Percentiles rank a stretch among this genome's conserved stretches.
These are phyloP conservation scores for Trichopus zeylanicus DNA, from an alignment of 116 monocot species.

Conservation along the genomic window DNA sequence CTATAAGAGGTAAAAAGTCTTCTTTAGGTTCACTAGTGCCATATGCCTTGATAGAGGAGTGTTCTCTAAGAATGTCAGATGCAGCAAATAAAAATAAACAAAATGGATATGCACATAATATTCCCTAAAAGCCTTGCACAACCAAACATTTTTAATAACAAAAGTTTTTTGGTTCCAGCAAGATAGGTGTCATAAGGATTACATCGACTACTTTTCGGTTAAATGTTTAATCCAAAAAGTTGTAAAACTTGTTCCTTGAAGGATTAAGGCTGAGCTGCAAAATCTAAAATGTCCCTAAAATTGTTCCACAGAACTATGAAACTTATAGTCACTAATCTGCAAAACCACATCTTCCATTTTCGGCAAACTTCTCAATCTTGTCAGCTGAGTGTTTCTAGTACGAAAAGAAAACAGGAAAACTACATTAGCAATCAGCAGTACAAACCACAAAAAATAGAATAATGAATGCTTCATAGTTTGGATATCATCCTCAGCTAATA, in stretches of 20 bases:
- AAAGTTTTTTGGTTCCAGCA: no score
- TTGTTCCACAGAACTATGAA: neutral
- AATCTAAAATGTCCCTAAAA: neutral
- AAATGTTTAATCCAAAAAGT: neutral
- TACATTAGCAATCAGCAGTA: neutral
- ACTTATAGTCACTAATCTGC: slow-evolving; percentile 2
- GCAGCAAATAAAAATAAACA: no score
- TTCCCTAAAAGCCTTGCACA: no score
- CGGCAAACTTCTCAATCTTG: neutral
- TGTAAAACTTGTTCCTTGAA: neutral
- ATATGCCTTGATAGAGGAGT: no score
- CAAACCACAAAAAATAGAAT: neutral
- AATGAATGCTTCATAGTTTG: neutral
- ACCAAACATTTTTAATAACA: no score
- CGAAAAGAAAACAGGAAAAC: neutral
- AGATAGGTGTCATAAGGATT: neutral
- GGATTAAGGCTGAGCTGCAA: neutral
- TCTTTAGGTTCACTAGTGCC: no score
- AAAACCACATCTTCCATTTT: neutral
- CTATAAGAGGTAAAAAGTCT: no score
- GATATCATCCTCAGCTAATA: no score
- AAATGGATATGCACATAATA: no score
- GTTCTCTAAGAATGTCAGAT: no score
- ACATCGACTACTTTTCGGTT: neutral
- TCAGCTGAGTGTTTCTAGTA: neutral